Conservation (phyloP, 305 asterid genomes). For the Coffea humblotiana region DNA sequence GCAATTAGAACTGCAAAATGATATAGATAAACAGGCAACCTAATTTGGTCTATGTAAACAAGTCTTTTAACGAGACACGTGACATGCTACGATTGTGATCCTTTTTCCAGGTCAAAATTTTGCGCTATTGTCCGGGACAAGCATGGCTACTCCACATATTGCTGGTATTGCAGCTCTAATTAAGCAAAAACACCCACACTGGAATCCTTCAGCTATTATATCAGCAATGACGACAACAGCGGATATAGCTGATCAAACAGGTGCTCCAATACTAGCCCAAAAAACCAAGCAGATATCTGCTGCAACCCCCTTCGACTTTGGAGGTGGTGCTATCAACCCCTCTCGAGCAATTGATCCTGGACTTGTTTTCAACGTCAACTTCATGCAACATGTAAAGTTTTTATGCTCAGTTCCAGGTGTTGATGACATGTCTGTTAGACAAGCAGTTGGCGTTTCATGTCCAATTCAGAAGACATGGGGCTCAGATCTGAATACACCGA, state of each 20-base stretch:
- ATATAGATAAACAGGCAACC: background rate
- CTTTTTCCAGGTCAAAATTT: constrained; percentile 44
- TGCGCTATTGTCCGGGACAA: constrained; percentile 59
- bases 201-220: constrained; percentile 59
- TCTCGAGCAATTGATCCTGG: constrained; percentile 62
- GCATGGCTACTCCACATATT: constrained; percentile 67
- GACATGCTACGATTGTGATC: background rate
- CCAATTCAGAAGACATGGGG: constrained; percentile 39
- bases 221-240: constrained; percentile 75
- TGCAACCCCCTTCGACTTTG: constrained; percentile 60
- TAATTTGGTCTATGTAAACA: background rate
- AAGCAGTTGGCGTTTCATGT: constrained; percentile 49
- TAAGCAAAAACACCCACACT: constrained; percentile 49
- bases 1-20: background rate
- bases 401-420: constrained; percentile 62
- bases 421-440: constrained; percentile 48
- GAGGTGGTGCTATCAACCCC: constrained; percentile 55
- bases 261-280: constrained; percentile 48
- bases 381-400: constrained; percentile 45
- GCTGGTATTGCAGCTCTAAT: constrained; percentile 65
- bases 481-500: constrained; percentile 57
- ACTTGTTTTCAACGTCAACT: constrained; percentile 42
- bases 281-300: constrained; percentile 36
- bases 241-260: constrained; percentile 32
- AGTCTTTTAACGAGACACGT: background rate